Evolutionary conservation across 306 rosid genomes (phyloP).

Genomic region (Abrus precatorius): DNA sequence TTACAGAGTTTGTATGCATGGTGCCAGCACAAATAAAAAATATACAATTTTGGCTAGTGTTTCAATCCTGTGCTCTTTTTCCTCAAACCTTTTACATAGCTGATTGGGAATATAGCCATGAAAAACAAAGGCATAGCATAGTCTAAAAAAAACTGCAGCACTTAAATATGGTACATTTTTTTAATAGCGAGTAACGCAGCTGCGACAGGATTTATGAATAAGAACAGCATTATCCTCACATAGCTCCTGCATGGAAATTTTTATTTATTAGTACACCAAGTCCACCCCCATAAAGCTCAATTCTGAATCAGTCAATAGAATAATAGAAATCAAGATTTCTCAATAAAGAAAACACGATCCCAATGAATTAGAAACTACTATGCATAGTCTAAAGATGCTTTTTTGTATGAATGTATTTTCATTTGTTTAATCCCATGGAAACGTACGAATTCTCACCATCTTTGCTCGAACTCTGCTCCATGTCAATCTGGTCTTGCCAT

Average conservation of each 20-base stretch:
- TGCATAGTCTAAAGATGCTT: conserved; percentile 4
- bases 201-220: conserved; percentile 29
- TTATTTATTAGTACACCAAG: conserved; percentile 36
- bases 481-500: conserved; percentile 63
- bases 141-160: conserved; percentile 22
- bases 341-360: conserved; percentile 3
- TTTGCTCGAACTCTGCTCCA: conserved; percentile 65
- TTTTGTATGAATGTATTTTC: conserved; percentile 8
- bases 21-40: conserved; percentile 20
- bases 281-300: neutral
- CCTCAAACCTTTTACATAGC: conserved; percentile 15
- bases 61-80: conserved; percentile 15
- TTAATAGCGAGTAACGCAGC: conserved; percentile 10
- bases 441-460: conserved; percentile 55
- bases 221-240: conserved; percentile 50
- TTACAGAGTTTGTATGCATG: conserved; percentile 19
- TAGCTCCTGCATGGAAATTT: conserved; percentile 54
- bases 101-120: conserved; percentile 34
- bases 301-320: neutral
- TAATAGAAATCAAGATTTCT: conserved; percentile 7
- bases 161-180: conserved; percentile 10
- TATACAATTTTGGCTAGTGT: conserved; percentile 45
- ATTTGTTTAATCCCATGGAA: conserved; percentile 29
- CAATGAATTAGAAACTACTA: neutral
- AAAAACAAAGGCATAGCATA: neutral